Base-by-base conservation (phyloP, 78 protist species). In the Emiliania huxleyi region DNA sequence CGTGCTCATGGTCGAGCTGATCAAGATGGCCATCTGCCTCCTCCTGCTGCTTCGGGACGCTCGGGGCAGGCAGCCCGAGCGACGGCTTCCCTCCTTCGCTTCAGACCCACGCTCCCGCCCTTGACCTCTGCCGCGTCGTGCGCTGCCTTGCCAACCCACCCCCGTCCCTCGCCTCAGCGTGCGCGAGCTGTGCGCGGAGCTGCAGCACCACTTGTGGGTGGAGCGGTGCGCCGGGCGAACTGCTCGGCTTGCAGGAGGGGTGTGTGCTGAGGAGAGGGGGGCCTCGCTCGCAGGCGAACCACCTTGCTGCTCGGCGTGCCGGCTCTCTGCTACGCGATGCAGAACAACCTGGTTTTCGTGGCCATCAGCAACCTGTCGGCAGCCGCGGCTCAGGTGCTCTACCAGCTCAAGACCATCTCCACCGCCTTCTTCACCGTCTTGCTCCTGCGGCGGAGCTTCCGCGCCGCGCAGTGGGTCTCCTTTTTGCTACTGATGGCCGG, bases 291-390 rank as follows among this genome's bases (percentile, higher is more conserved):
- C n/a, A n/a, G n/a, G n/a, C n/a, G n/a, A n/a, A n/a, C n/a, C n/a
- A n/a, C n/a, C n/a, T n/a, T n/a, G n/a, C n/a, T 46, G 62, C 55
- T 90, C 33, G 37, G 49, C n/a, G 45, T 90, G 90, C 93, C 93
- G 35, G 93, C 93, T 11, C 21, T 29, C 35, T 87, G 81, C 40
- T 90, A 48, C 93, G 40, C 93, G 29, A 45, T 90, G 42, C 93
- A 90, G 69, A 90, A 90, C 69, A 48, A 90, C 69, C 26, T 90
- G 33, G 8, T 90, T 29, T 90, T 62, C 48, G 84, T 90, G 23
- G 56, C 93, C 25, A 0, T 90, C 42, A 2, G 37, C n/a, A 90
- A 90, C 69, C 62, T 90, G 18, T 3, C 37, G 25, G 85, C 87
- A 8, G 79, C 71, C 40, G 79, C 81, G 48, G 62, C n/a, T n/a